Conservation (phyloP, 306 rosid species). For the Vigna angularis region DNA sequence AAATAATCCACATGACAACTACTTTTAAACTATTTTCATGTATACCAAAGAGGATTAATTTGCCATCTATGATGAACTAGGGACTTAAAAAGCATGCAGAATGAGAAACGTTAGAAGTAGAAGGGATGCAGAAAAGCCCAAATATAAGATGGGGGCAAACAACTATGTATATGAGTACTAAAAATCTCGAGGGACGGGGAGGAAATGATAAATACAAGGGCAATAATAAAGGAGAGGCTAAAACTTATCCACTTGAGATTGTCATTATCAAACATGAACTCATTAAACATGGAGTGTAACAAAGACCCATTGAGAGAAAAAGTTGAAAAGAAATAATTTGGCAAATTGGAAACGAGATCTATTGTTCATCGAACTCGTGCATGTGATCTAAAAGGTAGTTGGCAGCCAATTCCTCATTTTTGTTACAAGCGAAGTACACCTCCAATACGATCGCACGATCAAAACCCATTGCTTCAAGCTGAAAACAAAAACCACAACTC, state of each 20-base stretch:
- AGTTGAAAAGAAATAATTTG: slow-evolving; percentile 35
- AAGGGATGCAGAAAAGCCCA: not conserved
- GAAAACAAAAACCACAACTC: not conserved
- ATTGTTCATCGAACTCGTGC: slow-evolving; percentile 84
- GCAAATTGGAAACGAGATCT: slow-evolving; percentile 7
- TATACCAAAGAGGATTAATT: too few relatives aligned
- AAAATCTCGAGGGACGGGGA: not conserved
- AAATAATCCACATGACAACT: too few relatives aligned
- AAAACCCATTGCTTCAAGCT: slow-evolving; percentile 90
- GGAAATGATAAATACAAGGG: slow-evolving; percentile 21
- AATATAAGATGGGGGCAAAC: not conserved
- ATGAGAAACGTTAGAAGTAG: too few relatives aligned
- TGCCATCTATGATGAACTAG: too few relatives aligned
- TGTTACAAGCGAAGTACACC: slow-evolving; percentile 91
- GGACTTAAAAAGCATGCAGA: too few relatives aligned
- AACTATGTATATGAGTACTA: slow-evolving; percentile 17
- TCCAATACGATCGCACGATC: slow-evolving; percentile 84
- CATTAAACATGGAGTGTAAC: not conserved
- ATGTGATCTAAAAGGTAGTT: slow-evolving; percentile 92
- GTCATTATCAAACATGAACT: slow-evolving; percentile 32
- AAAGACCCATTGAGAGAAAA: not conserved
- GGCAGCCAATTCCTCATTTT: slow-evolving; percentile 92
- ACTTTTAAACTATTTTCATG: too few relatives aligned
- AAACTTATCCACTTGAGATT: slow-evolving; percentile 38
- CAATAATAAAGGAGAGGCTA: not conserved